A percentile compares a stretch with the other conserved stretches of the same genome.
phyloP scores from a whole-genome alignment of 106 monocot genomes.

The Gastrodia elata region DNA sequence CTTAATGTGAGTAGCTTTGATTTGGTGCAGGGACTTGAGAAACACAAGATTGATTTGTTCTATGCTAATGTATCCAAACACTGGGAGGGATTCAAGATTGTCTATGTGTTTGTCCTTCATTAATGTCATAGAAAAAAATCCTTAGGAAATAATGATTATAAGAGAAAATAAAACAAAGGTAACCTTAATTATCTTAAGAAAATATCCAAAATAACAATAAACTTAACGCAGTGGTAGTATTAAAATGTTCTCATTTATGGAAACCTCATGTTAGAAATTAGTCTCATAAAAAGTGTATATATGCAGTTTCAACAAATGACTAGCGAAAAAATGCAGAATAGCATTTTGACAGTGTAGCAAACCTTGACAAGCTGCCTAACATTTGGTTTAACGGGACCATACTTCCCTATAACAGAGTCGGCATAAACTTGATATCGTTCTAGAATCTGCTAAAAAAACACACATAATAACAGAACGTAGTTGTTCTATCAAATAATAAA shows the following conservation, averaged over 20 bases:
- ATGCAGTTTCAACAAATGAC: background rate
- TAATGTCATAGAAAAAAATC: background rate
- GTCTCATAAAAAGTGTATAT: background rate
- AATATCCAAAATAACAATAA: background rate
- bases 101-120: background rate
- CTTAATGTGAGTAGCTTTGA: too few species aligned
- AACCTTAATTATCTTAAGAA: background rate
- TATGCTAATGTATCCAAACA: too few species aligned
- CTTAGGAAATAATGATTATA: background rate
- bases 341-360: slow-evolving; percentile 3
- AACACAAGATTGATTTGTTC: too few species aligned
- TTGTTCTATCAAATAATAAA: background rate
- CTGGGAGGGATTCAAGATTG: background rate
- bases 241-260: background rate
- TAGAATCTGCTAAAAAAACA: slow-evolving; percentile 44
- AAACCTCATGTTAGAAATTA: background rate
- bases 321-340: background rate
- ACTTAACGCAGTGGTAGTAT: background rate
- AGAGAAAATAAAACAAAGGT: too few species aligned
- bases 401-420: slow-evolving; percentile 45
- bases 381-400: slow-evolving; percentile 46
- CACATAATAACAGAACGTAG: slow-evolving; percentile 5
- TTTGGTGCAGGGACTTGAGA: too few species aligned
- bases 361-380: slow-evolving; percentile 90
- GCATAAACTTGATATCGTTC: slow-evolving; percentile 74